Conservation (phyloP, 352 stramenopile genomes). For the Stramenopiles sp. region DNA sequence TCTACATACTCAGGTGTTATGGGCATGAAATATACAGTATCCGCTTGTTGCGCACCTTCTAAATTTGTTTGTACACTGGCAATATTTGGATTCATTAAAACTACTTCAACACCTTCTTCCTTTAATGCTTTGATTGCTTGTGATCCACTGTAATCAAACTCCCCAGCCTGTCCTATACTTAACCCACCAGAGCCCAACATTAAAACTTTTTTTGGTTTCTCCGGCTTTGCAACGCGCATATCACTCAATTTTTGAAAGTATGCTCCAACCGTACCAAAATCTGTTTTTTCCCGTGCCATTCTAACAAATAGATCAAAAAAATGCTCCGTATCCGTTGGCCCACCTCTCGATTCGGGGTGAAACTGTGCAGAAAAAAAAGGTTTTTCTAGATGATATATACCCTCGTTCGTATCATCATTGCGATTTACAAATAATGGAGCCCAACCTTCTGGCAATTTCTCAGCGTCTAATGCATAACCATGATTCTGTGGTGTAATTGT, state of each 20-base stretch:
- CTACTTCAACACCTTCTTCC: constrained; percentile 47
- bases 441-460: constrained; percentile 57
- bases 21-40: constrained; percentile 90
- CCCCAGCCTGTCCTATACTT: constrained; percentile 74
- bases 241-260: constrained; percentile 47
- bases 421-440: constrained; percentile 87
- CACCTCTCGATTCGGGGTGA: constrained; percentile 73
- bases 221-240: constrained; percentile 41
- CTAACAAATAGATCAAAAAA: constrained; percentile 83
- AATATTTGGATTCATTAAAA: constrained; percentile 89
- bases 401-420: constrained; percentile 85
- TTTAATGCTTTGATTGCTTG: constrained; percentile 87
- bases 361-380: constrained; percentile 85
- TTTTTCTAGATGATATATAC: constrained; percentile 77
- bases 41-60: constrained; percentile 48
- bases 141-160: constrained; percentile 83
- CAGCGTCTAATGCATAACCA: constrained; percentile 67
- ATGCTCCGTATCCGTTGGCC: constrained; percentile 80
- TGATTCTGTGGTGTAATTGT: constrained; percentile 88
- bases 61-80: constrained; percentile 80
- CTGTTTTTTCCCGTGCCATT: constrained; percentile 41
- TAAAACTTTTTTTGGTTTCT: constrained; percentile 70
- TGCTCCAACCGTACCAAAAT: no score
- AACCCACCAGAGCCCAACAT: constrained; percentile 74
- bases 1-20: constrained; percentile 72